These are phyloP conservation scores for Metschnikowia baotianmanensis DNA, from an alignment of 805 yeast genomes.

Conservation along the genomic window DNA sequence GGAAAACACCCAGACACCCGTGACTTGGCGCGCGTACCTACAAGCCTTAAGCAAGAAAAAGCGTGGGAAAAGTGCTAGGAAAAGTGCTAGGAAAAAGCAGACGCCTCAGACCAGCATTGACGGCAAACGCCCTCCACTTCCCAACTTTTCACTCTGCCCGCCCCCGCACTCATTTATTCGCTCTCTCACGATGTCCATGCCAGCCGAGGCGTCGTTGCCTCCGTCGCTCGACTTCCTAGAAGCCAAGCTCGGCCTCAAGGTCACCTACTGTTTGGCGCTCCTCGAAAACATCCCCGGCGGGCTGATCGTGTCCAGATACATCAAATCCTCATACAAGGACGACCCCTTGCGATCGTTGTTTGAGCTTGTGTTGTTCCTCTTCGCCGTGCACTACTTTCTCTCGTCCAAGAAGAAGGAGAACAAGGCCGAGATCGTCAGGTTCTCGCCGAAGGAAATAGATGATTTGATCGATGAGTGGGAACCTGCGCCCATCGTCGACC, in stretches of 20 bases:
- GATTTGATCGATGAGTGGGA: constrained; percentile 87
- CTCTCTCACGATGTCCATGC: constrained; percentile 1
- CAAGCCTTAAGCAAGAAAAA: constrained; percentile 6
- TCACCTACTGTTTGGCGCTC: constrained; percentile 34
- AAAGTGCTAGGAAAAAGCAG: constrained; percentile 3
- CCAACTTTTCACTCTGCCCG: background rate
- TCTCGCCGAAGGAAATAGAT: constrained; percentile 65
- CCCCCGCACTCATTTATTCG: background rate
- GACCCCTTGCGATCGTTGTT: constrained; percentile 89
- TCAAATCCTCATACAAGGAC: constrained; percentile 82
- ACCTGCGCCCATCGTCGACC: constrained; percentile 77
- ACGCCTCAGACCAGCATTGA: background rate
- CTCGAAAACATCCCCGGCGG: constrained; percentile 55
- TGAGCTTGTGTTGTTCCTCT: constrained; percentile 71
- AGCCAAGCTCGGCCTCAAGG: constrained; percentile 31
- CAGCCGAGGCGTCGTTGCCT: constrained; percentile 20
- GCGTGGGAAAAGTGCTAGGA: constrained; percentile 1
- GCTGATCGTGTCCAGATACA: constrained; percentile 60
- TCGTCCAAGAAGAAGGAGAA: constrained; percentile 75
- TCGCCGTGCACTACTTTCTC: constrained; percentile 81
- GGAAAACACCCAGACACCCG: constrained; percentile 9
- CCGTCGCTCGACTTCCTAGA: constrained; percentile 39
- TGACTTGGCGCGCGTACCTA: constrained; percentile 4
- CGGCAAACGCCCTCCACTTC: background rate
- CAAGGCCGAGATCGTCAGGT: constrained; percentile 64